Evolutionary conservation across 2,329 filamentous ascomycete genomes (phyloP), one percentile per base, ranked within the genome.

Genomic region (Colletotrichum lindemuthianum): DNA sequence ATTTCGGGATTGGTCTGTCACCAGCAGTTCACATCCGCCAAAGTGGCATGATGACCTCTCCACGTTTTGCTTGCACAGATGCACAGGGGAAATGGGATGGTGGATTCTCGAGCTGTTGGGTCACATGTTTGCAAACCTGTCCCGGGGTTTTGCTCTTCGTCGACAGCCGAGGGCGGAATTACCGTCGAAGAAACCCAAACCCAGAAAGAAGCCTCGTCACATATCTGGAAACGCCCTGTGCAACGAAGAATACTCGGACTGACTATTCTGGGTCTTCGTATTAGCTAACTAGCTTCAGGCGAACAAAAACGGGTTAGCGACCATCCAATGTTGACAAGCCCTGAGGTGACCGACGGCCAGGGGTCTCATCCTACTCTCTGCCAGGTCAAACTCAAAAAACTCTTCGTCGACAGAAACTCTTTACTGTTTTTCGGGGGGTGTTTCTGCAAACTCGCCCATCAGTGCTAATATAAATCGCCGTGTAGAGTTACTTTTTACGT

Each of bases 311-410:
- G 4, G 15, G 43, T 11, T 45, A 7, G 43, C 16, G 15, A 15
- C 15, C 43, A 16, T 13, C 13, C 13, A 8, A 15, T 5, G 13
- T 43, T 13, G 15, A n/a, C n/a, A 16, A 9, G 43, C 9, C 54
- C 36, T 15, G 33, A 24, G 41, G n/a, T 16, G 50, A 50, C 36
- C 15, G 39, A 56, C 36, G 49, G 8, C 24, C 16, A 32, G 15
- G 33, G 41, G 44, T 40, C 49, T 40, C 15, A 13, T 33, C 8
- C 24, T 24, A 24, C 24, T 24, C 24, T 24, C 57, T 50, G 44
- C 34, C 54, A 60, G 60, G 37, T n/a, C 34, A 44, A 55, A 60
- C 60, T 60, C 60, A 64, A 64, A 63, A 32, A 24, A 24, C 1
- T 24, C 3, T 24, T 24, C 24, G 24, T 12, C 32, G 34, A 60